A percentile compares a stretch with the other conserved stretches of the same genome.
phyloP scores from a whole-genome alignment of 1,284 basidiomycete genomes.

The Spongispora temasekensis region DNA sequence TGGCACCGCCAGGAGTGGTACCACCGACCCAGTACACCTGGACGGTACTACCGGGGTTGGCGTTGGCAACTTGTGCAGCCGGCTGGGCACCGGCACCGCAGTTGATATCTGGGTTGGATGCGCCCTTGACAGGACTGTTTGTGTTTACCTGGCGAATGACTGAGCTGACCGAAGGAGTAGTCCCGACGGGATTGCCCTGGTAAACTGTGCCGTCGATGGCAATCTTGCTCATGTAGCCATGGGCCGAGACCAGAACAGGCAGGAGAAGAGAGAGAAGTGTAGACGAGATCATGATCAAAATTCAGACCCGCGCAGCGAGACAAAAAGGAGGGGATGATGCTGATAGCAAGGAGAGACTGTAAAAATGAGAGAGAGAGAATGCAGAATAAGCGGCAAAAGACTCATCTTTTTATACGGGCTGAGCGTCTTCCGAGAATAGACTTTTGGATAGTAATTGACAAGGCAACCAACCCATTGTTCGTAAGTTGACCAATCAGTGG shows the following conservation, averaged over 20 bases:
- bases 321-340: background rate
- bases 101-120: slow-evolving; percentile 38
- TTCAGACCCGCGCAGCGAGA: slow-evolving; percentile 30
- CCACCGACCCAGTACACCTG: slow-evolving; percentile 35
- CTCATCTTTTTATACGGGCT: background rate
- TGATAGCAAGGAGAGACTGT: background rate
- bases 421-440: background rate
- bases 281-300: slow-evolving; percentile 9
- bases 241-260: slow-evolving; percentile 30
- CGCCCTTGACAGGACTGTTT: slow-evolving; percentile 43
- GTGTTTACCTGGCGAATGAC: slow-evolving; percentile 37
- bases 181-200: slow-evolving; percentile 33
- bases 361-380: background rate
- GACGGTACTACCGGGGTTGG: slow-evolving; percentile 42
- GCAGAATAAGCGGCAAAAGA: background rate
- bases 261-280: slow-evolving; percentile 23
- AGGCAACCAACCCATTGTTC: background rate
- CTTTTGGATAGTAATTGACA: background rate
- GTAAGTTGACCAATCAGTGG: background rate
- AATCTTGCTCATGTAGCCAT: slow-evolving; percentile 33
- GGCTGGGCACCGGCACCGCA: slow-evolving; percentile 43
- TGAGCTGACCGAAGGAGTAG: slow-evolving; percentile 20
- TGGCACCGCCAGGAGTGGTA: slow-evolving; percentile 16
- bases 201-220: slow-evolving; percentile 37
- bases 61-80: slow-evolving; percentile 38